Evolutionary conservation across 305 asterid genomes (phyloP).

Genomic region (Fraxinus velutina): DNA sequence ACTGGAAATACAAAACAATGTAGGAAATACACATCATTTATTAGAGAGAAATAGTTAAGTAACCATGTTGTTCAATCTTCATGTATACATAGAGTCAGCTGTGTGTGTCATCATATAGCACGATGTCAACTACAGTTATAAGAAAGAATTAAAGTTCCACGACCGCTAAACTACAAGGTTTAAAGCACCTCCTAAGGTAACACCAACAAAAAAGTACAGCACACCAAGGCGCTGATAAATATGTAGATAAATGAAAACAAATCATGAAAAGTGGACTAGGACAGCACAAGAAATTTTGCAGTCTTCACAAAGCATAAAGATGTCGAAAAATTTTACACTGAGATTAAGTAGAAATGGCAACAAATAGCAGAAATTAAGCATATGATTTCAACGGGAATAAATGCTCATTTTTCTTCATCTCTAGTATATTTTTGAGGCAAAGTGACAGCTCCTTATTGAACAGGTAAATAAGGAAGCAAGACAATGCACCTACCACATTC

Average conservation of each 20-base stretch:
- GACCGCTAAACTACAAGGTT: not conserved
- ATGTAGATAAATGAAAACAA: not conserved
- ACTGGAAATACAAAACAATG: slow-evolving; percentile 39
- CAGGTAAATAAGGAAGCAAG: slow-evolving; percentile 6
- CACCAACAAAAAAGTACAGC: not conserved
- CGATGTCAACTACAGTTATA: not conserved
- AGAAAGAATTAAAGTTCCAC: not conserved
- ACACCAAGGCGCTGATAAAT: not conserved
- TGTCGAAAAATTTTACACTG: not conserved
- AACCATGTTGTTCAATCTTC: not conserved
- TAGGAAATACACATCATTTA: slow-evolving; percentile 12
- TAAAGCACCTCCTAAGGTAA: not conserved
- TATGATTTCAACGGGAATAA: not conserved
- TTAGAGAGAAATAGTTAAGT: not conserved
- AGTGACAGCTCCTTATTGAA: slow-evolving; percentile 5
- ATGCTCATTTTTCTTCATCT: not conserved
- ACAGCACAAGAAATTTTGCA: not conserved
- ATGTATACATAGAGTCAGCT: not conserved
- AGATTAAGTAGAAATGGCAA: not conserved
- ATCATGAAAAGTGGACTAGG: not conserved
- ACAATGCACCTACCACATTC: slow-evolving; percentile 7
- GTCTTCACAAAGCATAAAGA: not conserved
- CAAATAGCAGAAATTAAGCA: not conserved
- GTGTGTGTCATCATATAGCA: not conserved
- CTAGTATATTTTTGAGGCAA: slow-evolving; percentile 4